Evolutionary conservation across 1,284 basidiomycete genomes (phyloP).

Genomic region (Leccinum ponderosum): DNA sequence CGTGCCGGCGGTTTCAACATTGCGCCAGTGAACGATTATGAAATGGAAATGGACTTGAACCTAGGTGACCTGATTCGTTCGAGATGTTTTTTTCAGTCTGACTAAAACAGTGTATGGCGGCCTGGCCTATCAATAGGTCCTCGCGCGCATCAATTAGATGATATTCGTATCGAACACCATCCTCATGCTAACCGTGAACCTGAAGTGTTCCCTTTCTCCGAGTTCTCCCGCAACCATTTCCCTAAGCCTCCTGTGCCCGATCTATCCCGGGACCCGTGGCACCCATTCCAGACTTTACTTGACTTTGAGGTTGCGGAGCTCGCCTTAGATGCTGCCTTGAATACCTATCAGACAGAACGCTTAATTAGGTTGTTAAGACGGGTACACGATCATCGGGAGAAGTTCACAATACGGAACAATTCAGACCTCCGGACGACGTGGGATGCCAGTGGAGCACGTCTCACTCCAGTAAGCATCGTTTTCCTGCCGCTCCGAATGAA

Average conservation of each 20-base stretch:
- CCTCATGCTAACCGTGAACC: background rate
- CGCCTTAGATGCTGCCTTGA: conserved; percentile 1
- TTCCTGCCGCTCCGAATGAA: background rate
- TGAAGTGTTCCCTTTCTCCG: background rate
- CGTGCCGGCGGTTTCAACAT: too few relatives aligned
- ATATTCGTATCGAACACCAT: conserved; percentile 8
- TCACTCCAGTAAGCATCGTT: conserved; percentile 7
- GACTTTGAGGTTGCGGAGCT: conserved; percentile 12
- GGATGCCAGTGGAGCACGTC: conserved; percentile 1
- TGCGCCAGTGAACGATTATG: too few relatives aligned
- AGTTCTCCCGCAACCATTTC: conserved; percentile 1
- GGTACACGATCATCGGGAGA: background rate
- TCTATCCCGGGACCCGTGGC: conserved; percentile 2
- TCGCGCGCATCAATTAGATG: conserved; percentile 1
- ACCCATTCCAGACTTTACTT: conserved; percentile 6
- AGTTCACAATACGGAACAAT: conserved; percentile 4
- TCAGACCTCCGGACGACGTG: conserved; percentile 6
- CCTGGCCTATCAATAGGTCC: background rate
- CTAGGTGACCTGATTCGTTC: too few relatives aligned
- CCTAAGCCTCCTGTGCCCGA: background rate
- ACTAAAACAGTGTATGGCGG: background rate
- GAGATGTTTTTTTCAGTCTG: background rate
- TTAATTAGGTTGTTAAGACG: conserved; percentile 6
- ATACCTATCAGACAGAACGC: conserved; percentile 4
- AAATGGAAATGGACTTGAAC: too few relatives aligned